Evolutionary conservation across 2,329 filamentous ascomycete genomes (phyloP), one percentile per base, ranked within the genome.

Genomic region (Colletotrichum incanum): DNA sequence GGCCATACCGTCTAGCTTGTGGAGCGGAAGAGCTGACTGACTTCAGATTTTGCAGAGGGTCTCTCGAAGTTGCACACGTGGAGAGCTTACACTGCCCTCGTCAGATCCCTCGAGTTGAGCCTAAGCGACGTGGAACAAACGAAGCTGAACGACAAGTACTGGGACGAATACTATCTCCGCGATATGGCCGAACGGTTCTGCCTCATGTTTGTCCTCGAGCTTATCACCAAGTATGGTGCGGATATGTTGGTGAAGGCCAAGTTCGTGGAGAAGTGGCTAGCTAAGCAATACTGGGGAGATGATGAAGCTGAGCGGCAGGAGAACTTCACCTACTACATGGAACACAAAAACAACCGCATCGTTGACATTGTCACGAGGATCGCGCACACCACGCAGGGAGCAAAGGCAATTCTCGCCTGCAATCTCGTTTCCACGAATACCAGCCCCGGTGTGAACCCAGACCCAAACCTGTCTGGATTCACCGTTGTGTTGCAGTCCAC

Each of bases 211-310:
- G 77, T 91, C 59, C 80, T 83, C 43, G 86, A 90, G 72, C 82
- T 94, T 3, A 84, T 92, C n/a, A 86, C 86, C 71, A 88, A 89
- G 73, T 89, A 89, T 75, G 87, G 89, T 23, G 82, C 87, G 1
- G 85, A 86, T 34, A 87, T 87, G 65, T 81, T 94, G 23, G 82
- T 92, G 67, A 86, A 89, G 78, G 90, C 91, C 47, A 87, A 87
- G 8, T 90, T 95, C 73, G 86, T 95, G 49, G 90, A 92, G 72
- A 90, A 89, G 67, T 95, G 93, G 93, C 86, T 95, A n/a, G 88
- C 85, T 43, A 90, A 89, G 76, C 94, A 95, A 79, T 88, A 90
- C 9, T 95, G 93, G 85, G 93, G 92, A 26, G 83, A 85, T 23
- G 82, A 81, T 1, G 82, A 86, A 2, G 86, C 88, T 66, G 87